Conservation (phyloP, 306 rosid species). For the Inga laurina region DNA sequence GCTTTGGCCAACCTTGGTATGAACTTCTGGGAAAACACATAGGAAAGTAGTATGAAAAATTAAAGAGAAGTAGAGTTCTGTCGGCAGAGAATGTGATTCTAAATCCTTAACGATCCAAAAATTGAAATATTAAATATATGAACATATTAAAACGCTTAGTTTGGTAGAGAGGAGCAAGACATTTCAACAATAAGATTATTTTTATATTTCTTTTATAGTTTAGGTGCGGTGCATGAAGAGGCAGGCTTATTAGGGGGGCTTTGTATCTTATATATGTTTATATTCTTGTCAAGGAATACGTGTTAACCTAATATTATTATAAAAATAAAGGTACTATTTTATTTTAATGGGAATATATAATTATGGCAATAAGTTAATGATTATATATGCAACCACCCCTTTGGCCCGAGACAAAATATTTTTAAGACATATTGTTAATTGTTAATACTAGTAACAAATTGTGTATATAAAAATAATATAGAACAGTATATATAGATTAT, state of each 20-base stretch:
- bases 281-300: slow-evolving; percentile 51
- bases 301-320: slow-evolving; percentile 25
- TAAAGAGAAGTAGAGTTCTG: slow-evolving; percentile 27
- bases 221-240: slow-evolving; percentile 62
- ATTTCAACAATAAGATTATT: slow-evolving; percentile 49
- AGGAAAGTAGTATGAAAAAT: slow-evolving; percentile 2
- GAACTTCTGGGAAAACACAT: background rate
- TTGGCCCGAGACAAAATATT: slow-evolving; percentile 22
- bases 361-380: background rate
- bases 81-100: slow-evolving; percentile 45
- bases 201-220: slow-evolving; percentile 30
- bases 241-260: slow-evolving; percentile 16
- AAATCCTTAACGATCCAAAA: background rate
- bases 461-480: background rate
- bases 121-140: background rate
- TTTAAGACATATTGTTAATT: background rate
- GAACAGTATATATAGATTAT: background rate
- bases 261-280: slow-evolving; percentile 27
- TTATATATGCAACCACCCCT: slow-evolving; percentile 37
- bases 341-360: background rate
- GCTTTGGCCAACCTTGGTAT: background rate
- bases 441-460: background rate
- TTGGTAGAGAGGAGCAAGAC: slow-evolving; percentile 58
- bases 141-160: slow-evolving; percentile 22
- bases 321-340: background rate